Conservation (phyloP, 2,329 filamentous ascomycete genomes). For the Colletotrichum orbiculare region DNA sequence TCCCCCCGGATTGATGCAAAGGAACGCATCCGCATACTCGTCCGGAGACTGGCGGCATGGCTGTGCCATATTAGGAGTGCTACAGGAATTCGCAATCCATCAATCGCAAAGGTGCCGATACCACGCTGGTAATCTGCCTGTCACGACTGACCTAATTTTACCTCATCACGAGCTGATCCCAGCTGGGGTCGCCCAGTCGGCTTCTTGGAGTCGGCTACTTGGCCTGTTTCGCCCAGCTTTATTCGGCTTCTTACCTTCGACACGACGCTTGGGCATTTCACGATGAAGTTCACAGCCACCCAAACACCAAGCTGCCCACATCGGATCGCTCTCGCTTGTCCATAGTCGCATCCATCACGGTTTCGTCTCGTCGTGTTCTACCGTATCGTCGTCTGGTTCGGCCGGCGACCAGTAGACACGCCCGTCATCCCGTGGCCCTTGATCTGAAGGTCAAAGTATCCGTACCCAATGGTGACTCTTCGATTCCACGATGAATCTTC, state of each 20-base stretch:
- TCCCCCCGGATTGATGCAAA: too few species aligned
- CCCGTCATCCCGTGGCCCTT: conserved; percentile 23
- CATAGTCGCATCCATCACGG: conserved; percentile 24
- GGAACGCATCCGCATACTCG: too few species aligned
- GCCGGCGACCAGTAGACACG: conserved; percentile 17
- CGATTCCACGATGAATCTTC: conserved; percentile 21
- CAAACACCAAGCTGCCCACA: not conserved
- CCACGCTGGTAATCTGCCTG: not conserved
- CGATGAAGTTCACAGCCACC: not conserved
- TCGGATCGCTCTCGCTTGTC: conserved; percentile 18
- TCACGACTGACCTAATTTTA: conserved; percentile 8
- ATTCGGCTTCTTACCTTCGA: conserved; percentile 6
- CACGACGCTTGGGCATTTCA: not conserved
- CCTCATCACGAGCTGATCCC: conserved; percentile 6
- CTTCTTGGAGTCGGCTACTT: conserved; percentile 4
- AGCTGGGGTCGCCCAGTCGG: not conserved
- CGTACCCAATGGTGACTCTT: conserved; percentile 33
- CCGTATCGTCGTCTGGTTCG: not conserved
- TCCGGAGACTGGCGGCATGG: not conserved
- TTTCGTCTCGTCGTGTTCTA: conserved; percentile 17
- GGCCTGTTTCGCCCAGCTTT: not conserved
- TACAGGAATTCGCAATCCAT: conserved; percentile 22
- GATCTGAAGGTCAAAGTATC: conserved; percentile 23
- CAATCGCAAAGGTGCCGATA: too few species aligned
- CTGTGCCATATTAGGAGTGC: conserved; percentile 13